Percentiles rank a stretch among this genome's conserved stretches.
Conservation (phyloP, 2,329 filamentous ascomycete species). For the Alternaria burnsii region DNA sequence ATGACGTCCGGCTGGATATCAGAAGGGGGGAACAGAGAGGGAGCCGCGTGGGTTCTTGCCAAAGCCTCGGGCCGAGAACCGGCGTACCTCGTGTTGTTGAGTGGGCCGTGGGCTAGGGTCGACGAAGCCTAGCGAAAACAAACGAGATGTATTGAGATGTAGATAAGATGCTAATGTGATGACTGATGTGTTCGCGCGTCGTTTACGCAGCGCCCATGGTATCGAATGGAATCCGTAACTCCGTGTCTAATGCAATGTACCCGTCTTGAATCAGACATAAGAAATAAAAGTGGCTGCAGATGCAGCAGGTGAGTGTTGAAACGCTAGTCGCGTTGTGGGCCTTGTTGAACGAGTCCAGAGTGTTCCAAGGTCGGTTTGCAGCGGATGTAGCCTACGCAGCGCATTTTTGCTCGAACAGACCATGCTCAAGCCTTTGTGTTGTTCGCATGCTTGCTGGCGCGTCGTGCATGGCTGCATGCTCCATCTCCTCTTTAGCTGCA, state of each 20-base stretch:
- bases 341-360: not conserved
- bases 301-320: constrained; percentile 7
- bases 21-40: constrained; percentile 8
- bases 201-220: constrained; percentile 11
- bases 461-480: constrained; percentile 22
- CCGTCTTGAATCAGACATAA: constrained; percentile 14
- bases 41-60: constrained; percentile 1
- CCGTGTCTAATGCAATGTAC: constrained; percentile 19
- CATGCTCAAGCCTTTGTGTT: constrained; percentile 11
- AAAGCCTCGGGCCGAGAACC: constrained; percentile 10
- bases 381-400: constrained; percentile 14
- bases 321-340: not conserved
- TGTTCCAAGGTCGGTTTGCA: not conserved
- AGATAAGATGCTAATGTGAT: constrained; percentile 10
- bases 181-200: not conserved
- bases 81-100: not conserved
- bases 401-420: constrained; percentile 25
- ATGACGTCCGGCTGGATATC: constrained; percentile 15
- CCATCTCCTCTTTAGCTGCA: constrained; percentile 62
- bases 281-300: constrained; percentile 9
- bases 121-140: not conserved
- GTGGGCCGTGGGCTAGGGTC: constrained; percentile 6
- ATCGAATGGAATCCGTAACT: constrained; percentile 15
- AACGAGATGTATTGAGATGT: not conserved
- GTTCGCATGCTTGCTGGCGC: constrained; percentile 3